Conservation (phyloP, 345 rosid species). For the Euphorbia peplus region DNA sequence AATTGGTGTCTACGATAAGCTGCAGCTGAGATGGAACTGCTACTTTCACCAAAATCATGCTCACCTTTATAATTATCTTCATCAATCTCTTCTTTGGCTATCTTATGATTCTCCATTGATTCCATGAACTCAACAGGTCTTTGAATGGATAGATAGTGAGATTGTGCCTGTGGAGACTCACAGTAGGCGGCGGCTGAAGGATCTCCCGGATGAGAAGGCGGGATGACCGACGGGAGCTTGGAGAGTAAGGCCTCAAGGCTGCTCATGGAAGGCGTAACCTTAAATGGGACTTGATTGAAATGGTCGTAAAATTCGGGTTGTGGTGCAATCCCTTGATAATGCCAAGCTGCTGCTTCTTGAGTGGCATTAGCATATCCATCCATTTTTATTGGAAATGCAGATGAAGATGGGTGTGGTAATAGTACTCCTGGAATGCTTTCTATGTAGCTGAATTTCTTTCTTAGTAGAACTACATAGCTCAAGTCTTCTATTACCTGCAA, state of each 20-base stretch:
- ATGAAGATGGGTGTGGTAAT: constrained; percentile 86
- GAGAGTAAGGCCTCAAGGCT: constrained; percentile 96
- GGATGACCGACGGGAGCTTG: constrained; percentile 83
- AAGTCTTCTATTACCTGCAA: constrained; percentile 77
- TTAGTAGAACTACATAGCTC: constrained; percentile 68
- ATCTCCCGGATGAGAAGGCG: constrained; percentile 34
- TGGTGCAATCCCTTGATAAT: constrained; percentile 37
- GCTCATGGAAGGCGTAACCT: constrained; percentile 89
- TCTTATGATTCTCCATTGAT: constrained; percentile 22
- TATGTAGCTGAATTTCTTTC: constrained; percentile 86
- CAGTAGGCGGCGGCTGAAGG: constrained; percentile 14
- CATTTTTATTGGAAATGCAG: constrained; percentile 53
- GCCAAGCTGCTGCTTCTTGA: constrained; percentile 52
- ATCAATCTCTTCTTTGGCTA: constrained; percentile 49
- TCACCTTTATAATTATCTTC: constrained; percentile 21
- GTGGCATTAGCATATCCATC: constrained; percentile 32
- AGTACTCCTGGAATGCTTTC: constrained; percentile 94
- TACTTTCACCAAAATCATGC: constrained; percentile 40
- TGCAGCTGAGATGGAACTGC: constrained; percentile 40
- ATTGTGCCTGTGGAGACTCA: constrained; percentile 13
- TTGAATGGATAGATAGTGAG: constrained; percentile 19
- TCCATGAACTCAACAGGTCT: constrained; percentile 25
- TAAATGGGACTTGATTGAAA: constrained; percentile 39
- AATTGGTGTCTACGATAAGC: constrained; percentile 34
- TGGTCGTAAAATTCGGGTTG: constrained; percentile 41